phyloP scores from a whole-genome alignment of 2,329 filamentous ascomycete species.

The Cercospora sp. region DNA sequence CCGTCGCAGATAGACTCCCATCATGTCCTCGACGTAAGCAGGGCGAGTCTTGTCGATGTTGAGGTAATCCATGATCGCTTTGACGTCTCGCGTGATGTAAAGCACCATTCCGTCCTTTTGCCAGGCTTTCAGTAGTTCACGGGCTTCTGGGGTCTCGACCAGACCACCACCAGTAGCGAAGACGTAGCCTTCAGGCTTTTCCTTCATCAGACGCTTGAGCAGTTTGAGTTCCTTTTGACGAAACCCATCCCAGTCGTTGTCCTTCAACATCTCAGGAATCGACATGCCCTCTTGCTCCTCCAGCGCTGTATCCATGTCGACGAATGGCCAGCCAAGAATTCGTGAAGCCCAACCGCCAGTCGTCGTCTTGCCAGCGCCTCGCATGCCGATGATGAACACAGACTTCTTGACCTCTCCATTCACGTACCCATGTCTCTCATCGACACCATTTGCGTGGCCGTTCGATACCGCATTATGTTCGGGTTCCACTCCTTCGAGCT shows the following conservation, averaged over 20 bases:
- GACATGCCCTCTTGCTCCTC: constrained; percentile 71
- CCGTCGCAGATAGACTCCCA: constrained; percentile 82
- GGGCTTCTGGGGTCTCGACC: constrained; percentile 79
- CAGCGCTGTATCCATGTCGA: constrained; percentile 86
- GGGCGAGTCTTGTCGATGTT: constrained; percentile 86
- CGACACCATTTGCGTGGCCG: constrained; percentile 40
- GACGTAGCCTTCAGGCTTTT: constrained; percentile 72
- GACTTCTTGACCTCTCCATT: constrained; percentile 57
- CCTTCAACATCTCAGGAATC: constrained; percentile 82
- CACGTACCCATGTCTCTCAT: constrained; percentile 18
- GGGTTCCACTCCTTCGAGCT: constrained; percentile 73
- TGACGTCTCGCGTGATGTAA: constrained; percentile 82
- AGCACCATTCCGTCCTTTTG: constrained; percentile 81
- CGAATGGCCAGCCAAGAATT: constrained; percentile 71
- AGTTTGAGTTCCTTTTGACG: constrained; percentile 74
- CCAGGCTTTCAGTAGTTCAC: constrained; percentile 72
- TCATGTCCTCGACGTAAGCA: constrained; percentile 89
- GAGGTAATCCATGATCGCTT: constrained; percentile 84
- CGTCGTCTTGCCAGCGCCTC: constrained; percentile 94
- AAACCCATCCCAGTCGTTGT: constrained; percentile 84
- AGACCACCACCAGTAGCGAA: constrained; percentile 94
- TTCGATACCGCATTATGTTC: constrained; percentile 32
- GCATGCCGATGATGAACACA: constrained; percentile 95
- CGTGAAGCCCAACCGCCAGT: constrained; percentile 81
- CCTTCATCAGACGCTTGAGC: constrained; percentile 70